A percentile compares a stretch with the other conserved stretches of the same genome.
These are phyloP conservation scores for Hygrophorus pudorinus DNA, from an alignment of 768 basidiomycete genomes.

Conservation along the genomic window DNA sequence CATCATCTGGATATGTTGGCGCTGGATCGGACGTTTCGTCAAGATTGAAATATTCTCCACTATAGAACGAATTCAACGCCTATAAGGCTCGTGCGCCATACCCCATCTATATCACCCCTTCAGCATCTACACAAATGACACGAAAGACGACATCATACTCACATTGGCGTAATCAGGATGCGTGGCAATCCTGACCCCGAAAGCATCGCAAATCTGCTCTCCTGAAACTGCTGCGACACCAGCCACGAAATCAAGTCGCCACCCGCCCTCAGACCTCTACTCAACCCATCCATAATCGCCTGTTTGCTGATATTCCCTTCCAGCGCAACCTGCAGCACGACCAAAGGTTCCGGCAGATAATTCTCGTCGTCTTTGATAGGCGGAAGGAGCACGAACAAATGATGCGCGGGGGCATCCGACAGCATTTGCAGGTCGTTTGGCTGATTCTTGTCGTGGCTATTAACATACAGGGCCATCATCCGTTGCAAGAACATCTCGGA, in stretches of 20 bases:
- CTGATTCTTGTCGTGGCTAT: constrained; percentile 97
- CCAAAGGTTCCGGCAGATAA: constrained; percentile 89
- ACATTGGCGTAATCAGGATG: constrained; percentile 94
- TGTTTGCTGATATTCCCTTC: constrained; percentile 88
- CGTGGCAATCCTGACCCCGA: constrained; percentile 93
- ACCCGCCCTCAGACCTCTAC: constrained; percentile 74
- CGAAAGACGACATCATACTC: constrained; percentile 18
- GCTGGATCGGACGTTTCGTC: constrained; percentile 54
- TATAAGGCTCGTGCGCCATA: constrained; percentile 88
- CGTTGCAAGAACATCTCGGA: constrained; percentile 96
- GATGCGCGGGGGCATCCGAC: constrained; percentile 94
- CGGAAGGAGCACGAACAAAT: constrained; percentile 90
- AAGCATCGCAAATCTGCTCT: constrained; percentile 83
- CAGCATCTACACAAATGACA: not conserved
- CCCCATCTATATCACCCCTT: constrained; percentile 81
- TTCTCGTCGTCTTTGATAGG: constrained; percentile 86
- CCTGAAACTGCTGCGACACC: constrained; percentile 91
- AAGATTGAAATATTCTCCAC: constrained; percentile 83
- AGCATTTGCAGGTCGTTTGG: constrained; percentile 98
- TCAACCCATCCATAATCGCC: constrained; percentile 77
- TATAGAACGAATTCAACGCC: constrained; percentile 82
- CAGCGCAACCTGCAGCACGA: constrained; percentile 90
- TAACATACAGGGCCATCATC: constrained; percentile 97
- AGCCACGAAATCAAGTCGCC: constrained; percentile 99
- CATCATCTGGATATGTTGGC: constrained; percentile 50